Conservation (phyloP, 23 red algal genomes). For the Gracilaria gracilis region DNA sequence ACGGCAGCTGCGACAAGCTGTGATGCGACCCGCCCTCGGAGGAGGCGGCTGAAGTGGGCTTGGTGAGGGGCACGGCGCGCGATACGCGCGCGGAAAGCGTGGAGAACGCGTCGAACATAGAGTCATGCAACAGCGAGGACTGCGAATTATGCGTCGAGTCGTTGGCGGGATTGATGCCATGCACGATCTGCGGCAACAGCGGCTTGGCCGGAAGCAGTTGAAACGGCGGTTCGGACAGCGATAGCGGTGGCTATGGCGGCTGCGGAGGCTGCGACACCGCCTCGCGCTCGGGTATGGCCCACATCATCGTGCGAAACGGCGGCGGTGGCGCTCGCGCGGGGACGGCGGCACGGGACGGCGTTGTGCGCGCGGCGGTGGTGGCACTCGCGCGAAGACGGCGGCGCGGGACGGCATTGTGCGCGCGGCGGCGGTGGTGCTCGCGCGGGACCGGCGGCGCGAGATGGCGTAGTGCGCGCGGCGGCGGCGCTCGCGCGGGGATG, state of each 20-base stretch:
- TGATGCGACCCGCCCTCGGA: not conserved
- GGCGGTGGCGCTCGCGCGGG: too few species aligned
- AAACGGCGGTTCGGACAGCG: slow-evolving; percentile 52
- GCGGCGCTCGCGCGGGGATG: not conserved
- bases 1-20: slow-evolving; percentile 29
- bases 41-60: not conserved
- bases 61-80: slow-evolving; percentile 19
- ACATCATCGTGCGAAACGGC: slow-evolving; percentile 52
- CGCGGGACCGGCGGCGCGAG: too few species aligned
- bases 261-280: slow-evolving; percentile 10
- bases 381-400: too few species aligned
- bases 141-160: not conserved
- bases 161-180: slow-evolving; percentile 53
- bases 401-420: too few species aligned
- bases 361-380: too few species aligned
- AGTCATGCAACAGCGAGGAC: slow-evolving; percentile 20
- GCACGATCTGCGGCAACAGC: slow-evolving; percentile 48
- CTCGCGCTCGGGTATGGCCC: slow-evolving; percentile 39
- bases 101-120: slow-evolving; percentile 34
- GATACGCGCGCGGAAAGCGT: slow-evolving; percentile 50
- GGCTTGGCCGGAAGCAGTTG: slow-evolving; percentile 9
- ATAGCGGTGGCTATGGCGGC: slow-evolving; percentile 53
- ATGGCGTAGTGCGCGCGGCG: too few species aligned
- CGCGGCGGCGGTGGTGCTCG: too few species aligned
- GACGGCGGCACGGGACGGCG: too few species aligned